Evolutionary conservation across 2,329 filamentous ascomycete species (phyloP).

Genomic region (Aspergillus cejpii): DNA sequence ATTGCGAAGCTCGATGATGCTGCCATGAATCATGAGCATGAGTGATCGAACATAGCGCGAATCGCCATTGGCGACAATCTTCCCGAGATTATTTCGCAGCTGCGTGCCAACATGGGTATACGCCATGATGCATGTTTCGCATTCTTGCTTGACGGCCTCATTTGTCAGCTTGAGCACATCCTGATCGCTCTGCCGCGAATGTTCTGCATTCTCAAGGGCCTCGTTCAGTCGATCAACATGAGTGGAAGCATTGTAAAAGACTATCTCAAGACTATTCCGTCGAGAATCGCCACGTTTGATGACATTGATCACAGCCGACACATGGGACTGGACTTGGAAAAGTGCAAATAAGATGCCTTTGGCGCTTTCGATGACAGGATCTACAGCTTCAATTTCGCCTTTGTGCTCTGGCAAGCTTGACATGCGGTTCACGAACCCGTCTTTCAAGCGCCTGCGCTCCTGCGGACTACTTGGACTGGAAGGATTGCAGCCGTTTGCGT

Average conservation of each 20-base stretch:
- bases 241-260: conserved; percentile 51
- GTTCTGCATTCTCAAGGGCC: conserved; percentile 46
- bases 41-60: conserved; percentile 53
- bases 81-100: conserved; percentile 43
- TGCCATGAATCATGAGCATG: conserved; percentile 54
- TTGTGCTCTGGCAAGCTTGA: conserved; percentile 54
- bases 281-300: conserved; percentile 43
- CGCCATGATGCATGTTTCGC: conserved; percentile 45
- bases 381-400: conserved; percentile 41
- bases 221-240: conserved; percentile 53
- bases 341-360: conserved; percentile 52
- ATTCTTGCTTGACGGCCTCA: conserved; percentile 42
- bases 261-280: conserved; percentile 49
- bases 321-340: conserved; percentile 46
- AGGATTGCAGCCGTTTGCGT: conserved; percentile 34
- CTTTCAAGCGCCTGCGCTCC: conserved; percentile 37
- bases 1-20: conserved; percentile 54
- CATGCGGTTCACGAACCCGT: conserved; percentile 46
- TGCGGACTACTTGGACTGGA: conserved; percentile 42
- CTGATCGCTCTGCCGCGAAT: conserved; percentile 45
- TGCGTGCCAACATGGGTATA: conserved; percentile 47
- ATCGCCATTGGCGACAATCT: conserved; percentile 51
- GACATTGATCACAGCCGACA: conserved; percentile 43
- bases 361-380: conserved; percentile 50
- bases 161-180: conserved; percentile 39